These are phyloP conservation scores for Stramenopiles sp. DNA, from an alignment of 352 stramenopile genomes.

Conservation along the genomic window DNA sequence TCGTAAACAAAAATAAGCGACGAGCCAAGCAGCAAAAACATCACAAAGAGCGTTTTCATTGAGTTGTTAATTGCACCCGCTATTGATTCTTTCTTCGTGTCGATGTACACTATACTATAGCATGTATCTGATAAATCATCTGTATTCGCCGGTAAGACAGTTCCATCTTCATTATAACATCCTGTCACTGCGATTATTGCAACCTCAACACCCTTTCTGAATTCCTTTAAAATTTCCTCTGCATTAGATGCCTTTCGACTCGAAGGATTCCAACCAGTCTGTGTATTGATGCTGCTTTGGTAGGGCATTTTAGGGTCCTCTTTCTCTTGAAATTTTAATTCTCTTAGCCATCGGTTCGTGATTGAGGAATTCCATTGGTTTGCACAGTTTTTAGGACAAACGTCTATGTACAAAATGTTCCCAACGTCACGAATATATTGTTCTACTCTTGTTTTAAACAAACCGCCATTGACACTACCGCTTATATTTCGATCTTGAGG, in stretches of 20 bases:
- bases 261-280: conserved; percentile 39
- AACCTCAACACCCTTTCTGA: not conserved
- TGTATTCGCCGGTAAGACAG: not conserved
- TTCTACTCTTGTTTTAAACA: not conserved
- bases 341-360: not conserved
- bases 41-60: conserved; percentile 57
- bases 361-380: not conserved
- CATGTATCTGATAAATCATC: not conserved
- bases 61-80: not conserved
- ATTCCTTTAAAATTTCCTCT: not conserved
- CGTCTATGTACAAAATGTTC: not conserved
- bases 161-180: not conserved
- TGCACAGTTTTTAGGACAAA: not conserved
- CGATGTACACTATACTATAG: not conserved
- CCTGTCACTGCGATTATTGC: not conserved
- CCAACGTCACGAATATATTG: not conserved
- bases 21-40: conserved; percentile 64
- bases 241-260: not conserved
- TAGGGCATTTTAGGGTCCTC: conserved; percentile 20
- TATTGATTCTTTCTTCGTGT: not conserved
- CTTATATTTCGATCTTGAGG: conserved; percentile 51
- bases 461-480: not conserved
- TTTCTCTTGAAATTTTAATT: conserved; percentile 5
- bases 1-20: conserved; percentile 76
- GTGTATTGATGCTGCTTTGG: conserved; percentile 35